A percentile compares a stretch with the other conserved stretches of the same genome.
Conservation (phyloP, 2,329 filamentous ascomycete genomes). For the Paradendryphiella salina region DNA sequence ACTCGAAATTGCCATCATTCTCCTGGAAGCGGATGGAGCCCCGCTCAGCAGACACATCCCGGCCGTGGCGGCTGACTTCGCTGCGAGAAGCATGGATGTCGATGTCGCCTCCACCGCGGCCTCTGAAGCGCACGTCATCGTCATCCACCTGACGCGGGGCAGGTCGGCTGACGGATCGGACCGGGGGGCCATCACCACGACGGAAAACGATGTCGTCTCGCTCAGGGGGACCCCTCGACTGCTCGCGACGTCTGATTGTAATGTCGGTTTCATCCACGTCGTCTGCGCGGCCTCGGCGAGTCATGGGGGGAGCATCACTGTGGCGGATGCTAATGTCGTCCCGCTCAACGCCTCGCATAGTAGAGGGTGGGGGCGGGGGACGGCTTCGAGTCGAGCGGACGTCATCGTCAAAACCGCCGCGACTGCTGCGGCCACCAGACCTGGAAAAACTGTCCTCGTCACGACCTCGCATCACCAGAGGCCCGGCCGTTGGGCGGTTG, state of each 20-base stretch:
- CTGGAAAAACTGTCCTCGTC: conserved; percentile 46
- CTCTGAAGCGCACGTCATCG: conserved; percentile 56
- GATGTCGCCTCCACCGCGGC: conserved; percentile 38
- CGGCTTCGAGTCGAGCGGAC: conserved; percentile 42
- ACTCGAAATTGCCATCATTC: conserved; percentile 48
- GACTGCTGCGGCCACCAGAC: conserved; percentile 36
- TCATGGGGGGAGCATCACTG: conserved; percentile 30
- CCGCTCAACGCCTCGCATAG: conserved; percentile 36
- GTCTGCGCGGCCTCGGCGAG: conserved; percentile 40
- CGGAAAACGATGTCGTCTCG: conserved; percentile 51
- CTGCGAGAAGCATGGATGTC: conserved; percentile 38
- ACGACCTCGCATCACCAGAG: conserved; percentile 52
- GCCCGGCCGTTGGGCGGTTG: conserved; percentile 52
- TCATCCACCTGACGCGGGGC: conserved; percentile 44
- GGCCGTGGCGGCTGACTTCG: conserved; percentile 29
- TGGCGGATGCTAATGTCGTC: conserved; percentile 47
- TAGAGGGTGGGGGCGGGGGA: conserved; percentile 32
- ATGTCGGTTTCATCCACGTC: conserved; percentile 46
- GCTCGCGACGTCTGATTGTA: conserved; percentile 42
- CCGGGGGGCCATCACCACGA: conserved; percentile 47
- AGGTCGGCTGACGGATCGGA: conserved; percentile 19
- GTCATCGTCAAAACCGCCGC: conserved; percentile 49
- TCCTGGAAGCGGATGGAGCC: conserved; percentile 40
- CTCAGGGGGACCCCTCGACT: conserved; percentile 38
- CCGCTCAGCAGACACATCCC: conserved; percentile 32